phyloP scores from a whole-genome alignment of 352 stramenopile species.

The Aphanomyces invadans region DNA sequence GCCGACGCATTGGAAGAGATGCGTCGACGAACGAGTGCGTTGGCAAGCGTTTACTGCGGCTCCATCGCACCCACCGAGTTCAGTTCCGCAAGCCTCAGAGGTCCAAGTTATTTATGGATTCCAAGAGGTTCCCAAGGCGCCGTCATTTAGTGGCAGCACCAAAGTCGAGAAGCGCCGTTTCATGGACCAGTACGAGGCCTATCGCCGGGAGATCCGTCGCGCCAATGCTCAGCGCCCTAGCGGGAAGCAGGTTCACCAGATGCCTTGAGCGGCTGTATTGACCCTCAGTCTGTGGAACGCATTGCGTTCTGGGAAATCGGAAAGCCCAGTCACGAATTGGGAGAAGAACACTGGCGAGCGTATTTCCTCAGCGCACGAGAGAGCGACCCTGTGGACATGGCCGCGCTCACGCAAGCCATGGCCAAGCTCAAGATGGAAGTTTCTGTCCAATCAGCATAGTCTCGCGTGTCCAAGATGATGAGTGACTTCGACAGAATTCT shows the following conservation, averaged over 20 bases:
- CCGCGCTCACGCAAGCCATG: not conserved
- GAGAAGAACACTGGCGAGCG: not conserved
- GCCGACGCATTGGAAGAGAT: not conserved
- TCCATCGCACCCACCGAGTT: not conserved
- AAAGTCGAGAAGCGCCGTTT: not conserved
- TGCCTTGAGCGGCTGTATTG: not conserved
- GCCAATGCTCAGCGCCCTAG: not conserved
- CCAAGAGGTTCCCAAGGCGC: not conserved
- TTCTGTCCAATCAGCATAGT: not conserved
- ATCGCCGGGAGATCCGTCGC: not conserved
- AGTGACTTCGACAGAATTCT: not conserved
- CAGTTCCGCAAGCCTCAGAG: not conserved
- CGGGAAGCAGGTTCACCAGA: not conserved
- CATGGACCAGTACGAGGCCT: not conserved
- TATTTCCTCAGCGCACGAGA: not conserved
- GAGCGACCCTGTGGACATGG: constrained; percentile 6
- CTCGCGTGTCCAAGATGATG: constrained; percentile 2
- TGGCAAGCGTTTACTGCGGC: not conserved
- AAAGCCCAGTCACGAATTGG: constrained; percentile 1
- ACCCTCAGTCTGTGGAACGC: not conserved
- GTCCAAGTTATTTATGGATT: constrained; percentile 5
- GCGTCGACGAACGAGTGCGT: not conserved
- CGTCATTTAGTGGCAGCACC: not conserved
- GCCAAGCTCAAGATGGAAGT: constrained; percentile 3
- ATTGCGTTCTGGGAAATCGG: constrained; percentile 10